Evolutionary conservation across 768 basidiomycete species (phyloP).

Genomic region (Leucocoprinus sp.): DNA sequence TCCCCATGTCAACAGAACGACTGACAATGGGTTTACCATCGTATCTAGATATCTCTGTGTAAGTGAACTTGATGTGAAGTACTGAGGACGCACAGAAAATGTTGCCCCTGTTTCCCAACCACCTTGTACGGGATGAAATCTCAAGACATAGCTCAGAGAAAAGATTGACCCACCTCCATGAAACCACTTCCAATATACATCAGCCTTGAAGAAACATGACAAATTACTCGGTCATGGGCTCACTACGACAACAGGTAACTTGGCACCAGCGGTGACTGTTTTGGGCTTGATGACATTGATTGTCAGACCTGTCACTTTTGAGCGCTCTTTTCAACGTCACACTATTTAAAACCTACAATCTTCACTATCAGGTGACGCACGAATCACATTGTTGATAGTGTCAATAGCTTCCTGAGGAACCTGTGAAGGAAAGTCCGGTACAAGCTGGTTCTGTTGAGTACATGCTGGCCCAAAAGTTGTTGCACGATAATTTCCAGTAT

Average conservation of each 20-base stretch:
- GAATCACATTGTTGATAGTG: conserved; percentile 20
- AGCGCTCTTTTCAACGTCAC: neutral
- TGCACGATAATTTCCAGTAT: conserved; percentile 29
- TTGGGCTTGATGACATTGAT: conserved; percentile 44
- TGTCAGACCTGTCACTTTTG: conserved; percentile 31
- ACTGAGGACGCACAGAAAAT: neutral
- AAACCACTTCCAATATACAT: conserved; percentile 34
- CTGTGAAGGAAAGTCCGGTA: conserved; percentile 21
- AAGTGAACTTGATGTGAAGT: neutral
- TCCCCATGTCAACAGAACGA: conserved; percentile 32
- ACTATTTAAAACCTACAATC: conserved; percentile 30
- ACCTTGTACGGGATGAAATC: conserved; percentile 8
- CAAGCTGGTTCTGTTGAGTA: conserved; percentile 33
- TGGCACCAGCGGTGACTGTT: conserved; percentile 27
- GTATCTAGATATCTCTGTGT: conserved; percentile 20
- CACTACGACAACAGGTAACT: conserved; percentile 48
- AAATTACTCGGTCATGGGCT: conserved; percentile 16
- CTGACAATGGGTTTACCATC: conserved; percentile 32
- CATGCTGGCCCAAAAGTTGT: conserved; percentile 38
- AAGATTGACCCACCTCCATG: conserved; percentile 29
- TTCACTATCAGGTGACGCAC: conserved; percentile 26
- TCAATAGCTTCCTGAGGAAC: conserved; percentile 23
- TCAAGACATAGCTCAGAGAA: neutral
- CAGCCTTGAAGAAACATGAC: neutral
- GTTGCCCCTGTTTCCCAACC: conserved; percentile 22